Conservation (phyloP, 371 early-diverging fungal genomes). For the Syncephalastrum racemosum region DNA sequence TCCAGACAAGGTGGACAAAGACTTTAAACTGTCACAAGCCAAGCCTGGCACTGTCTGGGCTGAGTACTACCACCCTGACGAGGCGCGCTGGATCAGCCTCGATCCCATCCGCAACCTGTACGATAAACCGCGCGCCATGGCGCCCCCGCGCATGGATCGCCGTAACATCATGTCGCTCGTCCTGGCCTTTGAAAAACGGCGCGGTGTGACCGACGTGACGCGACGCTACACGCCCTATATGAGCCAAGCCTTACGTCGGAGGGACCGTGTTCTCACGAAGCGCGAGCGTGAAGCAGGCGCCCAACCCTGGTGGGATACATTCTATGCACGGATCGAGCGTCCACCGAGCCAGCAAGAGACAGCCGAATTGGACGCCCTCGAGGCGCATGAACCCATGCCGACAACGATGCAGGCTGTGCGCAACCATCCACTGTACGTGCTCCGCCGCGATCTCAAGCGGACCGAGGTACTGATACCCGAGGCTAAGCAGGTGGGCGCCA, state of each 20-base stretch:
- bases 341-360: slow-evolving; percentile 52
- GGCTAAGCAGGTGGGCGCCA: slow-evolving; percentile 68
- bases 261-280: slow-evolving; percentile 49
- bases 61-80: slow-evolving; percentile 51
- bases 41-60: slow-evolving; percentile 59
- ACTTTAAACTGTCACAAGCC: slow-evolving; percentile 24
- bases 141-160: slow-evolving; percentile 41
- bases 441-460: slow-evolving; percentile 83
- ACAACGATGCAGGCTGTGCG: slow-evolving; percentile 74
- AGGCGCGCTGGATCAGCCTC: slow-evolving; percentile 60
- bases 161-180: slow-evolving; percentile 58
- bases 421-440: slow-evolving; percentile 79
- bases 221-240: slow-evolving; percentile 65
- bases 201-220: slow-evolving; percentile 64
- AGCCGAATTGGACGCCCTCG: slow-evolving; percentile 41
- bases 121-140: slow-evolving; percentile 52
- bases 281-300: slow-evolving; percentile 38
- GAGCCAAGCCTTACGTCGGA: slow-evolving; percentile 48
- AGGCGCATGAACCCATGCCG: slow-evolving; percentile 75
- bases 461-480: slow-evolving; percentile 64
- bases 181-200: slow-evolving; percentile 48
- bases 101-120: slow-evolving; percentile 62
- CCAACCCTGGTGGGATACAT: slow-evolving; percentile 34
- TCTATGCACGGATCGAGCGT: slow-evolving; percentile 19
- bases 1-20: slow-evolving; percentile 20